These are phyloP conservation scores for Paramecium caudatum DNA, from an alignment of 73 alveolate genomes.

Conservation along the genomic window DNA sequence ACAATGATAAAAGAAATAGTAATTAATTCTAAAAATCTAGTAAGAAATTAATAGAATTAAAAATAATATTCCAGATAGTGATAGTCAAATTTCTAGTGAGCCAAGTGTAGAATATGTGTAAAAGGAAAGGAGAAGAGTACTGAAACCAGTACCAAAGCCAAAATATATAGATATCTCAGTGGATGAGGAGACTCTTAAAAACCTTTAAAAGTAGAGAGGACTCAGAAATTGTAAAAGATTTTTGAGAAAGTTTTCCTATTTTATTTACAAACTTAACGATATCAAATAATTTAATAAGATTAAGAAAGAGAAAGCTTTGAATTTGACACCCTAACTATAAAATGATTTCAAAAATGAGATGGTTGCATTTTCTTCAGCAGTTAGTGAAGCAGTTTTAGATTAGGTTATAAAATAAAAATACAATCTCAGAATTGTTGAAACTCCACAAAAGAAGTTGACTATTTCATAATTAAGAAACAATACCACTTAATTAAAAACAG, in stretches of 20 bases:
- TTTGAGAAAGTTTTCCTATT: not conserved
- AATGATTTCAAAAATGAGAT: not conserved
- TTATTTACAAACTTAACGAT: not conserved
- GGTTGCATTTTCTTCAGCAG: not conserved
- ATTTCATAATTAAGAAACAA: not conserved
- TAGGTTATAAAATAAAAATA: not conserved
- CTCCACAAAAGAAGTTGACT: not conserved
- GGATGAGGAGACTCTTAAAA: not conserved
- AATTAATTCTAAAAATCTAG: too few species aligned
- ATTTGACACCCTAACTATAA: not conserved
- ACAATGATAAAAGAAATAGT: too few species aligned
- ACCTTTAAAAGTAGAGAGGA: not conserved
- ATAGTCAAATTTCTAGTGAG: conserved; percentile 12
- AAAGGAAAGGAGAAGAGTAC: not conserved
- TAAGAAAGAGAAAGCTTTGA: too few species aligned
- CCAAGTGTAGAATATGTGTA: conserved; percentile 39
- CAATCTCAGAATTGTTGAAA: conserved; percentile 22
- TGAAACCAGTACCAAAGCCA: conserved; percentile 18
- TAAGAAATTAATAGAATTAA: not conserved
- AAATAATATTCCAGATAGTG: not conserved
- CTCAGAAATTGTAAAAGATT: not conserved
- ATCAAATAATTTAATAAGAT: too few species aligned
- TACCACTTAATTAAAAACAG: not conserved
- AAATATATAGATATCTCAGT: not conserved
- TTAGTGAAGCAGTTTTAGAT: not conserved